These are phyloP conservation scores for Cucumis hystrix DNA, from an alignment of 306 rosid genomes.

Conservation along the genomic window DNA sequence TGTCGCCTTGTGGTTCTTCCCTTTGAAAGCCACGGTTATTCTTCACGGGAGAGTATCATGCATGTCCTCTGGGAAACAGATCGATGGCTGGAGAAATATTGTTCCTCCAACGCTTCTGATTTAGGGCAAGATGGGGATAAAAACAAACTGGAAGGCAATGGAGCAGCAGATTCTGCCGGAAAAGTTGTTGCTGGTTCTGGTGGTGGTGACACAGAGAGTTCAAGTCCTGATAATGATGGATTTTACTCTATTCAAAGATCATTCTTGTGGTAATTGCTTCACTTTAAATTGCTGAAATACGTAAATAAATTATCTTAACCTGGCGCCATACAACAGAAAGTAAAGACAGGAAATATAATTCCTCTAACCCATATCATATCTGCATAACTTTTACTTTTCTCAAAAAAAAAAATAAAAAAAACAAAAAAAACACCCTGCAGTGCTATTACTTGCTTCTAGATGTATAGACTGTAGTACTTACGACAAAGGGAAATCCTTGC, in stretches of 20 bases:
- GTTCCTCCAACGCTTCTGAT: conserved; percentile 35
- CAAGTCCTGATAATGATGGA: conserved; percentile 35
- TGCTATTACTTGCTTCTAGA: neutral
- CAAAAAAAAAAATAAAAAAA: no score
- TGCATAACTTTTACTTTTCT: neutral
- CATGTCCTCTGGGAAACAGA: conserved; percentile 99
- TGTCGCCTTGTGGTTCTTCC: conserved; percentile 91
- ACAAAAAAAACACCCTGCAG: neutral
- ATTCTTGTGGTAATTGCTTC: conserved; percentile 60
- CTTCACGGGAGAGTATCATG: conserved; percentile 95
- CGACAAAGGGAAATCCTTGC: neutral
- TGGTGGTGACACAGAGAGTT: conserved; percentile 48
- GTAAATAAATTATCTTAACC: neutral
- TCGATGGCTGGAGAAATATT: conserved; percentile 78
- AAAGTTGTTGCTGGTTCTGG: conserved; percentile 51
- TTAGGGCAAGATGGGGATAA: conserved; percentile 22
- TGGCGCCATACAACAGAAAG: neutral
- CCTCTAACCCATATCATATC: neutral
- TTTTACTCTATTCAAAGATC: conserved; percentile 42
- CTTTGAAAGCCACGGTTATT: conserved; percentile 85
- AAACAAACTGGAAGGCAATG: conserved; percentile 28
- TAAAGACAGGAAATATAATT: neutral
- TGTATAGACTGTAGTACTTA: neutral
- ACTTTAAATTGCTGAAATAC: neutral
- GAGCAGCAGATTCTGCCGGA: conserved; percentile 30